Conservation (phyloP, 2,329 filamentous ascomycete genomes). For the Rasamsonia emersonii region DNA sequence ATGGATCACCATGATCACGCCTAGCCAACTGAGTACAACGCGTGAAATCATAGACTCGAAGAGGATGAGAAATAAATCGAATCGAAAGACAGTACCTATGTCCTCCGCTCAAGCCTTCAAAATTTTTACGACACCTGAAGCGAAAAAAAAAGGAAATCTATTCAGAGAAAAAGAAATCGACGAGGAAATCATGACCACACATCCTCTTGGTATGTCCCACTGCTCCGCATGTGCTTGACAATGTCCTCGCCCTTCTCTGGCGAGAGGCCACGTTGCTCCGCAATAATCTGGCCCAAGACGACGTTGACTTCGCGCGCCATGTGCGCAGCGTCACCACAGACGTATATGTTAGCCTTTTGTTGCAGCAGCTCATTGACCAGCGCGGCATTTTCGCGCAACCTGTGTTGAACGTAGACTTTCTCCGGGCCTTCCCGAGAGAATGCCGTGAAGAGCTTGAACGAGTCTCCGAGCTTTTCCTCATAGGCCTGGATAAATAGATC, state of each 20-base stretch:
- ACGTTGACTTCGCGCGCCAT: conserved; percentile 93
- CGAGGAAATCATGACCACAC: conserved; percentile 50
- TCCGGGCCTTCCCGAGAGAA: conserved; percentile 83
- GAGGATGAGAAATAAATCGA: no score
- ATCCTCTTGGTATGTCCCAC: conserved; percentile 90
- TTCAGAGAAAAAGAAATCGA: conserved; percentile 12
- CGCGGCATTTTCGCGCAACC: conserved; percentile 71
- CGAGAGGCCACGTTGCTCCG: conserved; percentile 70
- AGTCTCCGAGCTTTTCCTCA: conserved; percentile 73
- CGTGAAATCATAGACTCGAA: no score
- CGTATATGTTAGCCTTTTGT: conserved; percentile 87
- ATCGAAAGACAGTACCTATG: no score
- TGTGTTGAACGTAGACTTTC: conserved; percentile 97
- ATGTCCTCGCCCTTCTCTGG: conserved; percentile 89
- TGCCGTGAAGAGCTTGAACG: conserved; percentile 81
- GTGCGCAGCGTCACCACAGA: conserved; percentile 94
- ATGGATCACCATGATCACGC: no score
- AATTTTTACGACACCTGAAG: conserved; percentile 16
- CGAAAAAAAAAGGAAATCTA: conserved; percentile 9
- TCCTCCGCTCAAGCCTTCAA: not conserved
- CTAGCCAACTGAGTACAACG: no score
- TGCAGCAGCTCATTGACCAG: conserved; percentile 81
- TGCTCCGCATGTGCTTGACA: conserved; percentile 91
- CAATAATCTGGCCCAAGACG: conserved; percentile 77
- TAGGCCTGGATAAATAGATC: conserved; percentile 54